Conservation (phyloP, 2,329 filamentous ascomycete species). For the Fusarium transvaalense region DNA sequence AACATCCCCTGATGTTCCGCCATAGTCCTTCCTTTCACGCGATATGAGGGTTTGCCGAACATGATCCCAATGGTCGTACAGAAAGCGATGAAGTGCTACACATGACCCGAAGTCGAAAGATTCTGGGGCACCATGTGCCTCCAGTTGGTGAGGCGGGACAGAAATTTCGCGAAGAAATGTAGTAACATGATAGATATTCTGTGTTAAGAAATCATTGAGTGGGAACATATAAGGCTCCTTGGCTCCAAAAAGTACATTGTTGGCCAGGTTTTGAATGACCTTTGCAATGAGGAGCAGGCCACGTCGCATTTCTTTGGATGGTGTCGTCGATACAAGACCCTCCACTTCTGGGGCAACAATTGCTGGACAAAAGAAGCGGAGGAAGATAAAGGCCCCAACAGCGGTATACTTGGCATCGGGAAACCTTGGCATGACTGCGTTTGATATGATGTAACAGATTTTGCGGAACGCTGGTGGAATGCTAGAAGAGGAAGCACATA, state of each 20-base stretch:
- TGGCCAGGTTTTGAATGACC: conserved; percentile 77
- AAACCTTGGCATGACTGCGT: conserved; percentile 72
- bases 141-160: conserved; percentile 63
- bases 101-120: conserved; percentile 79
- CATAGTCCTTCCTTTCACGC: conserved; percentile 68
- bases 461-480: conserved; percentile 74
- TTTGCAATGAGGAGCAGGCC: conserved; percentile 77
- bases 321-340: conserved; percentile 70
- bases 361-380: conserved; percentile 79
- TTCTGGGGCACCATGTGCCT: conserved; percentile 59
- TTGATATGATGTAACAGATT: conserved; percentile 75
- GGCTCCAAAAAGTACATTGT: conserved; percentile 78
- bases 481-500: conserved; percentile 70
- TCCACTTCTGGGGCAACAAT: conserved; percentile 78
- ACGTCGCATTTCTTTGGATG: conserved; percentile 76
- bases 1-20: conserved; percentile 67
- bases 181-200: conserved; percentile 76
- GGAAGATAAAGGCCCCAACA: conserved; percentile 77
- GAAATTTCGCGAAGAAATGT: conserved; percentile 76
- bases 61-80: conserved; percentile 80
- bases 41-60: conserved; percentile 73
- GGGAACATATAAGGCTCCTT: conserved; percentile 81
- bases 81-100: conserved; percentile 74
- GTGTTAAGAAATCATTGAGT: conserved; percentile 75
- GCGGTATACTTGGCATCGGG: conserved; percentile 79